Evolutionary conservation across 2,329 filamentous ascomycete genomes (phyloP), one percentile per base, ranked within the genome.

Genomic region (Metarhizium humberi): DNA sequence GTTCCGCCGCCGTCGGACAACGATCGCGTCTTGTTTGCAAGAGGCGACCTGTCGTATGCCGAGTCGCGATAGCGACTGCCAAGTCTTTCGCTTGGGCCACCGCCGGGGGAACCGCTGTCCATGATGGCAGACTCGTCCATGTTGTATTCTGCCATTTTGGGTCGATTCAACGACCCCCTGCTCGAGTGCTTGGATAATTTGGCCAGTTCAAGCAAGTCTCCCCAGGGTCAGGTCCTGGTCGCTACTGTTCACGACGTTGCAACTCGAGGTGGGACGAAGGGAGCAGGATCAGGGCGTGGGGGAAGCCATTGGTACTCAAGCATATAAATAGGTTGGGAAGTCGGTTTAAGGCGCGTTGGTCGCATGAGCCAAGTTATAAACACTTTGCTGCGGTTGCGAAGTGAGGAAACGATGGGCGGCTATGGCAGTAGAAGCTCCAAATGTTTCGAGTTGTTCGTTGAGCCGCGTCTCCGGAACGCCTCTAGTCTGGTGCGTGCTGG

Each of bases 1-100:
- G 82, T 80, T 58, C 73, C 73, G 58, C 75, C 77, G 50, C 82
- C 80, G 66, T 88, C 85, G 4, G 86, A 87, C 57, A 88, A 70
- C 51, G 85, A 87, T 59, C 85, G 76, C 43, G 79, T 75, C 68
- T 82, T 86, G 55, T 71, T 67, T 16, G 46, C 47, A 56, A 73
- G 64, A 43, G 77, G 75, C 57, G 77, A 75, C 55, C 67, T 63
- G 48, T 59, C 64, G 48, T 38, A 4, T 45, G 46, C 54, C 42
- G 58, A 51, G 16, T 38, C 50, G 50, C 52, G 30, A 40, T 61
- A 55, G 45, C 49, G 46, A 52, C 55, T 54, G 56, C 56, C 52
- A 2, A 30, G 10, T 56, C 58, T 59, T 4, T 63, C 62, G 13
- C 56, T 55, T 6, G 20, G 42, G 38, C 6, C 6, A 20, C 56